Base-by-base conservation (phyloP, 2,329 filamentous ascomycete genomes). In the Sclerotiophoma versabilis region DNA sequence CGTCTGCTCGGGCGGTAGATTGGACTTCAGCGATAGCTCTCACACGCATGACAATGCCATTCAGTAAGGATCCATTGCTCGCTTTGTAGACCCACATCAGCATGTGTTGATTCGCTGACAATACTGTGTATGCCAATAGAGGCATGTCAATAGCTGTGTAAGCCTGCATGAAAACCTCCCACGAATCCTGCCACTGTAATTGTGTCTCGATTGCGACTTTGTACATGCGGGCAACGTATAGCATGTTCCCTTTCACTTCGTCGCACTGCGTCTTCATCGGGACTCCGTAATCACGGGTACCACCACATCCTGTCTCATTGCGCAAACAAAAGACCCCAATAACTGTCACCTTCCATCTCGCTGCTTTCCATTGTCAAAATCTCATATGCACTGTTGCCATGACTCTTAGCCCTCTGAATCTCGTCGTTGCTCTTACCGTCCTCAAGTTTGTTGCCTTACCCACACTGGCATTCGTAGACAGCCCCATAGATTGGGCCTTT, bases 401-500 rank as follows among this genome's bases (percentile, higher is more conserved):
- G 46, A 12, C 10, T 10, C 29, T 2, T 9, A 10, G 5, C 7
- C 5, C 5, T 14, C 46, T 42, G 29, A 30, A 10, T n/a, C 8
- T 11, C 23, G 20, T 29, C 20, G 3, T 5, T n/a, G n/a, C 11
- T 6, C 22, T 42, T 11, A 11, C 15, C 9, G 12, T 22, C 29
- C 23, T 29, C 19, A 12, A n/a, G 2, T 6, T 29, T 6, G 12
- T 26, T 1, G 20, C 17, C 19, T 9, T 33, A n/a, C 15, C 15
- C 22, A 4, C 30, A 27, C 15, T 6, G 3, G 43, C 32, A 17
- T 41, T 48, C 36, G 47, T 47, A 12, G 32, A 25, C 26, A 47
- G 42, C 17, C 42, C 34, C 9, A 29, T 47, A 1, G 49, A 53
- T 37, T 53, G 36, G 42, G 12, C 34, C 12, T 34, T 29, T 17